Base-by-base conservation (phyloP, 768 basidiomycete genomes). In the Dioszegia hungarica region DNA sequence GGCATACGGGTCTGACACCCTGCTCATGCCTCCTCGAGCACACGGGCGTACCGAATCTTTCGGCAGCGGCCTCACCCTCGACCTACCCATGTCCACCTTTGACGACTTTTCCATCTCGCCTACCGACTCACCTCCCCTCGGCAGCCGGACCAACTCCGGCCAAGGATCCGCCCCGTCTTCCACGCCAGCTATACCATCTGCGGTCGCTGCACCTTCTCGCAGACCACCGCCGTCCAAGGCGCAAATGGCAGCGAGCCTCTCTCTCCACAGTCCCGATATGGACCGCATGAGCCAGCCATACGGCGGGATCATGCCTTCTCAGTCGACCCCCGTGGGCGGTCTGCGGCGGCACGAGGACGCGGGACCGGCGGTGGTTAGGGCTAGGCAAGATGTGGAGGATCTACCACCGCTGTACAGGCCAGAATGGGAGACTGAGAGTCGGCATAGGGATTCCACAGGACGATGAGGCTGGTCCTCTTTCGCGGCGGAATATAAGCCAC, bases 291-390 rank as follows among this genome's bases (percentile, higher is more conserved):
- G 57, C 31, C 44, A 52, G 29, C 70, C 20, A 36, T 28, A 37
- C 10, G 49, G 24, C 17, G 34, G 24, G 36, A 38, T 37, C 9
- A 51, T 51, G 49, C 49, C 49, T 1, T 38, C 49, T 22, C 49
- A 51, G 36, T 37, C 49, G 38, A 59, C 62, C 9, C 69, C 69
- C 14, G 29, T 41, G 14, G 67, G 67, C 19, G 70, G 70, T 17
- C 65, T 68, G 47, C 54, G 60, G 34, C 38, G 59, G 29, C 67
- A 72, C 40, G 64, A 68, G 47, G 70, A 72, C 61, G 70, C 70
- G 1, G 70, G 70, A 15, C 48, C 33, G 48, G 45, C 48, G 5
- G 45, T 28, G 28, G 27, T n/a, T 6, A 8, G 39, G 39, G 39
- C 5, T 6, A 46, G 27, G 27, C 52, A 20, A 4, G 57, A 56